These are phyloP conservation scores for Paralagenidium karlingii DNA, from an alignment of 352 stramenopile genomes.

Conservation along the genomic window DNA sequence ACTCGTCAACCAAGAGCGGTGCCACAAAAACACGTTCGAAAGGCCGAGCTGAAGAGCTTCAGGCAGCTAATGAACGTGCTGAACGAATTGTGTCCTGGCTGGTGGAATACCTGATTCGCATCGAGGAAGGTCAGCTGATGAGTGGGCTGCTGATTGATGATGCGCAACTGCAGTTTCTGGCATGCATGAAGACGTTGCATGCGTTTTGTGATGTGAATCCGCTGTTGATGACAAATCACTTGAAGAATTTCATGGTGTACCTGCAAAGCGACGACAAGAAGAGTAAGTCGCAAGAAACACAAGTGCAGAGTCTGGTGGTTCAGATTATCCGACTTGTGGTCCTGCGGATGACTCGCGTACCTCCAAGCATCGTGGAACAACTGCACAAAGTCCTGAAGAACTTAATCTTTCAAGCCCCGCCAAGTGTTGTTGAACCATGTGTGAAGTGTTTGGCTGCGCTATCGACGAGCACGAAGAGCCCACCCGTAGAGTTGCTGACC, in stretches of 20 bases:
- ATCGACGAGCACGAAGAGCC: slow-evolving; percentile 20
- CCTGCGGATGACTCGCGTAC: slow-evolving; percentile 26
- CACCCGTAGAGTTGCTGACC: slow-evolving; percentile 27
- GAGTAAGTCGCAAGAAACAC: slow-evolving; percentile 30
- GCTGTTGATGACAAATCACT: slow-evolving; percentile 30
- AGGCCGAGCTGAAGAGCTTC: slow-evolving; percentile 30
- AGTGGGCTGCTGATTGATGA: slow-evolving; percentile 38
- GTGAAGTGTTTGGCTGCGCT: slow-evolving; percentile 63
- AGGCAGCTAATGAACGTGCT: slow-evolving; percentile 31
- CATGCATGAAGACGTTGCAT: slow-evolving; percentile 64
- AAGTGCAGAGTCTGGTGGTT: slow-evolving; percentile 46
- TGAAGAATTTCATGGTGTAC: slow-evolving; percentile 67
- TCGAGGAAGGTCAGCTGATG: slow-evolving; percentile 58
- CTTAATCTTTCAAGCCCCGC: slow-evolving; percentile 46
- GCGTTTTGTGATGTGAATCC: slow-evolving; percentile 65
- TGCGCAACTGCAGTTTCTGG: slow-evolving; percentile 43
- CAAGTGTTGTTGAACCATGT: slow-evolving; percentile 71
- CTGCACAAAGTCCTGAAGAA: slow-evolving; percentile 53
- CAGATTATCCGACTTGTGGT: slow-evolving; percentile 55
- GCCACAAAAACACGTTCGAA: too few relatives aligned
- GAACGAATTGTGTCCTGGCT: slow-evolving; percentile 54
- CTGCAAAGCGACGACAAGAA: slow-evolving; percentile 43
- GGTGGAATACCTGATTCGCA: slow-evolving; percentile 41
- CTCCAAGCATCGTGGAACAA: slow-evolving; percentile 19
- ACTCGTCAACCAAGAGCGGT: slow-evolving; percentile 7